A percentile compares a stretch with the other conserved stretches of the same genome.
Conservation (phyloP, 495 filamentous ascomycete species). For the Pyrenopolyporus hunteri region DNA sequence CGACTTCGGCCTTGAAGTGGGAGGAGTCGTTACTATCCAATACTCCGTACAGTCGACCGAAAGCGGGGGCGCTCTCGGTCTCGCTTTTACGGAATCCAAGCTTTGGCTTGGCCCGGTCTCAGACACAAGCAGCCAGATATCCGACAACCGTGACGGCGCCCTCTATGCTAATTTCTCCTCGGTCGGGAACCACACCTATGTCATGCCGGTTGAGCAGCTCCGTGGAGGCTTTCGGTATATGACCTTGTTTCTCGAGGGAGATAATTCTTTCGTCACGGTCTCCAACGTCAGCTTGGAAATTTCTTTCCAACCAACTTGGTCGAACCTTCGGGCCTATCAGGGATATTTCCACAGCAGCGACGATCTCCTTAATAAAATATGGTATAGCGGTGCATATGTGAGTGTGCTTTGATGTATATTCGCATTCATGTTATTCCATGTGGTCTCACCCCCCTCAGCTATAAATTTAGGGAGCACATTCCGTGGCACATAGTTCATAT, state of each 20-base stretch:
- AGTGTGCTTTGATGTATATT: background rate
- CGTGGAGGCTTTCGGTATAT: constrained; percentile 68
- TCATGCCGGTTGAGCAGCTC: constrained; percentile 59
- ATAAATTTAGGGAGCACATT: too few relatives aligned
- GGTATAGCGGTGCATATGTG: constrained; percentile 66
- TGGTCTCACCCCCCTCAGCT: too few relatives aligned
- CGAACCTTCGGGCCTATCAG: constrained; percentile 65
- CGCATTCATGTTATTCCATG: too few relatives aligned
- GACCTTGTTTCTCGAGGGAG: constrained; percentile 59
- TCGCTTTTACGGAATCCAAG: constrained; percentile 68
- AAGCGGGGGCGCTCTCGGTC: constrained; percentile 56
- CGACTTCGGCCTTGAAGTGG: constrained; percentile 66
- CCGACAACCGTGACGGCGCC: constrained; percentile 57
- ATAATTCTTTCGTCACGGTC: constrained; percentile 45
- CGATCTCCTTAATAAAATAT: constrained; percentile 64
- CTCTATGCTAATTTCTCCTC: constrained; percentile 59
- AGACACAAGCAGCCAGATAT: constrained; percentile 63
- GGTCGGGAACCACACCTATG: constrained; percentile 49
- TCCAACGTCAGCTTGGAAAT: constrained; percentile 56
- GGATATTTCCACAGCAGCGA: constrained; percentile 68
- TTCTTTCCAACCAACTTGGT: constrained; percentile 68
- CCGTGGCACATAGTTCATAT: too few relatives aligned
- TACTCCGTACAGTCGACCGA: constrained; percentile 48
- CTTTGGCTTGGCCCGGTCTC: constrained; percentile 67
- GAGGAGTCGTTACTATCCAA: constrained; percentile 59